Evolutionary conservation across 352 stramenopile genomes (phyloP).

Genomic region (Albugo laibachii): DNA sequence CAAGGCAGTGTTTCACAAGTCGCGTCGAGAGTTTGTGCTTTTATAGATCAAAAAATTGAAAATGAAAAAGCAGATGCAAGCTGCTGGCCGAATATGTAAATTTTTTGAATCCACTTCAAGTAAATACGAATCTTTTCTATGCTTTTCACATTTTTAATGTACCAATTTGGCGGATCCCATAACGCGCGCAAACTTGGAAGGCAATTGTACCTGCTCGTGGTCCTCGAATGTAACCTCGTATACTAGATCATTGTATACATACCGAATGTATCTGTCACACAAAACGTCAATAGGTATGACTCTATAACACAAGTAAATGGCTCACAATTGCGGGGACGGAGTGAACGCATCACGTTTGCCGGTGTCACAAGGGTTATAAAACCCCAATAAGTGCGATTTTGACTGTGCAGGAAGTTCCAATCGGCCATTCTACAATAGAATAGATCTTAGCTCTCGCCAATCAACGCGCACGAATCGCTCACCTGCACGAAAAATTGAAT

Average conservation of each 20-base stretch:
- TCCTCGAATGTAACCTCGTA: slow-evolving; percentile 73
- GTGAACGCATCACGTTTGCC: slow-evolving; percentile 20
- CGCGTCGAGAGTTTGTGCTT: neutral
- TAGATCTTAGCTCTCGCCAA: neutral
- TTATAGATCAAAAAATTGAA: neutral
- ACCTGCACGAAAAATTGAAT: slow-evolving; percentile 69
- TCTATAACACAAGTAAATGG: neutral
- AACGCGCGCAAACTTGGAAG: slow-evolving; percentile 39
- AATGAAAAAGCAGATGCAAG: no score
- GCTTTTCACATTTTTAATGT: no score
- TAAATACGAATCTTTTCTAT: no score
- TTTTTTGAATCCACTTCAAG: no score
- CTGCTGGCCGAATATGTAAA: no score
- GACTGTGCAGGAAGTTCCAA: slow-evolving; percentile 29
- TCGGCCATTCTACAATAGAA: slow-evolving; percentile 20
- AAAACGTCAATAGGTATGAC: neutral
- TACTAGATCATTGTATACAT: slow-evolving; percentile 42
- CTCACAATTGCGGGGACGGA: slow-evolving; percentile 7
- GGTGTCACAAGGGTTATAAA: slow-evolving; percentile 59
- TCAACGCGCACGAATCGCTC: slow-evolving; percentile 3
- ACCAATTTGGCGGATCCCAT: slow-evolving; percentile 23
- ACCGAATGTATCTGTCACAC: slow-evolving; percentile 40
- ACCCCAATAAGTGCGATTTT: slow-evolving; percentile 49
- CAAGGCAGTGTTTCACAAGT: slow-evolving; percentile 37
- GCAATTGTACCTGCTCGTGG: slow-evolving; percentile 41